These are phyloP conservation scores for Apiospora malaysiana DNA, from an alignment of 2,329 filamentous ascomycete species.

Conservation along the genomic window DNA sequence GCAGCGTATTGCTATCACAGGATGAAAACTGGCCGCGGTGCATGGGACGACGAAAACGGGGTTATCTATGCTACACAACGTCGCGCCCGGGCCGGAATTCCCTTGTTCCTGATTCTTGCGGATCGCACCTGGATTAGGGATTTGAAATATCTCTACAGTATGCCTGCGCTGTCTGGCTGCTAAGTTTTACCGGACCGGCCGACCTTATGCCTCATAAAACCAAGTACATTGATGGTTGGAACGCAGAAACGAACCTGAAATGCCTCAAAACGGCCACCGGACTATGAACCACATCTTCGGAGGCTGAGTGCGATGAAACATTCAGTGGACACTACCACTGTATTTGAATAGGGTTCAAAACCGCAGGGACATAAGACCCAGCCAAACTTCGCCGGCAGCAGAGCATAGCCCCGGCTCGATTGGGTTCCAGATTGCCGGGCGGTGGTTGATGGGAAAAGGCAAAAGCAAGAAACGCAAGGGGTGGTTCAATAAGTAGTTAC, in stretches of 20 bases:
- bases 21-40: background rate
- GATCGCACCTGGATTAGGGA: background rate
- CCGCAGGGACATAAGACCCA: background rate
- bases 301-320: background rate
- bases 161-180: background rate
- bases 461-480: background rate
- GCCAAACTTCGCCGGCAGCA: background rate
- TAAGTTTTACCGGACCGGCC: background rate
- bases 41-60: background rate
- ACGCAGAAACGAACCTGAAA: background rate
- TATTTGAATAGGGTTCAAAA: background rate
- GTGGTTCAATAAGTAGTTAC: background rate
- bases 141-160: background rate
- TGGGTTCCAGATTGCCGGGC: constrained; percentile 3
- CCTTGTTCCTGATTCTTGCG: constrained; percentile 5
- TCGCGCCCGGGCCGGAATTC: background rate
- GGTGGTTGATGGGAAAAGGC: background rate
- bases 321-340: background rate
- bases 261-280: background rate
- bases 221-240: background rate
- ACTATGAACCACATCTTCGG: background rate
- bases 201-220: background rate
- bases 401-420: background rate
- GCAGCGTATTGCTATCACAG: background rate
- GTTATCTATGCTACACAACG: background rate